Evolutionary conservation across 306 rosid species (phyloP), one percentile per base, ranked within the genome.

Genomic region (Medicago lupulina): DNA sequence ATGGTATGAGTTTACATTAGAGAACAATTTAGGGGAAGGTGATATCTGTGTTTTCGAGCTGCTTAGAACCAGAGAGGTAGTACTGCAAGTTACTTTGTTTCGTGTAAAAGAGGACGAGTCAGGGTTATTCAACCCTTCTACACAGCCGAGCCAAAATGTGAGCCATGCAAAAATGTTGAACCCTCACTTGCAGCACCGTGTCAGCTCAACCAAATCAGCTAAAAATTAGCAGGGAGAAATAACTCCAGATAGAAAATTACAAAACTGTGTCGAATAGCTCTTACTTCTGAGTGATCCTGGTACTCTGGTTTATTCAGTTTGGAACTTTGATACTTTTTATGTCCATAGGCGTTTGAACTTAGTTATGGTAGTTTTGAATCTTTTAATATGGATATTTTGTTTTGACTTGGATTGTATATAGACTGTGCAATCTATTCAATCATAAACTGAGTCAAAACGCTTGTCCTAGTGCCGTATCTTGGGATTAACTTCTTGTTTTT

Each of bases 21-120:
- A 95, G 84, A 95, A 95, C 81, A 86, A 86, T 73, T 77, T 92
- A 62, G 96, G 96, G 65, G 99, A 95, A 86, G 99, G 99, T 1
- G 99, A 95, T 50, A 97, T 92, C n/a, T 95, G 99, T 67, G 96
- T 95, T 66, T 95, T 92, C 40, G 99, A 95, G 90, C 82, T 92
- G 84, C 89, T 92, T 38, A 85, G 82, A 82, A 55, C 66, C 74
- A 87, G 77, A 73, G 99, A 95, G 12, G 81, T 92, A 34, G 93
- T 89, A 79, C 91, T 95, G 72, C 82, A 92, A 78, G 96, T 92
- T 71, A 89, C 90, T 2, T n/a, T 85, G 54, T 92, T 92, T 73
- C 91, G 81, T 0, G 96, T 90, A 34, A 63, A 57, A 0, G 96
- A 88, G 71, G 91, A 89, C 14, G 86, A 88, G 12, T 83, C 84